Evolutionary conservation across 78 protist genomes (phyloP), one percentile per base, ranked within the genome.

Genomic region (Dictyostelium capitatum): DNA sequence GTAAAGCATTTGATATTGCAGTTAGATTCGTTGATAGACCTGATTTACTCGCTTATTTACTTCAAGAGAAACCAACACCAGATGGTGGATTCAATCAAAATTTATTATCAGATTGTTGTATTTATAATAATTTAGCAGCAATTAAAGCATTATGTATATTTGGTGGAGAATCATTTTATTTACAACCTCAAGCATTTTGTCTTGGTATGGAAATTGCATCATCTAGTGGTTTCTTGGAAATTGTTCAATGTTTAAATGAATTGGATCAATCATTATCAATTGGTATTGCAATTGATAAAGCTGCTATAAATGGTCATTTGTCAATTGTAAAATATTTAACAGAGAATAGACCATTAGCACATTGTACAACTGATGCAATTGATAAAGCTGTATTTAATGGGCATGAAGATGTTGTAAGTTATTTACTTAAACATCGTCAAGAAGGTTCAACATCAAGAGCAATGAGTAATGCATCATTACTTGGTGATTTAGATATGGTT

Each of bases 401-500:
- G 9, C 83, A 79, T 20, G 59, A 20, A 11, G 25, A 79, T 10
- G 83, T 79, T 8, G 56, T 79, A 12, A 10, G 51, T 15, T 77
- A 77, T 28, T 47, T 77, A 14, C 28, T 43, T 14, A 50, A 11
- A 12, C 59, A 77, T 50, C 30, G 82, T 19, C 48, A n/a, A 3
- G 82, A 77, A 28, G 64, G 67, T 14, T 28, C 64, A 0, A 79
- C 72, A 14, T 30, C 46, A 4, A 48, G 59, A 14, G 83, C 83
- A 14, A 8, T 79, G 0, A 54, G 59, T 17, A 32, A 23, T 32
- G 65, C 83, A 4, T 41, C 75, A 5, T 67, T 30, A 5, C 30
- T 67, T 19, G 83, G 83, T 37, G 43, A 51, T 37, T 37, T 79
- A 3, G 83, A 54, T 10, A 54, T 79, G 83, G 83, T 79, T 10